Conservation (phyloP, 306 rosid genomes). For the Glycine latifolia region DNA sequence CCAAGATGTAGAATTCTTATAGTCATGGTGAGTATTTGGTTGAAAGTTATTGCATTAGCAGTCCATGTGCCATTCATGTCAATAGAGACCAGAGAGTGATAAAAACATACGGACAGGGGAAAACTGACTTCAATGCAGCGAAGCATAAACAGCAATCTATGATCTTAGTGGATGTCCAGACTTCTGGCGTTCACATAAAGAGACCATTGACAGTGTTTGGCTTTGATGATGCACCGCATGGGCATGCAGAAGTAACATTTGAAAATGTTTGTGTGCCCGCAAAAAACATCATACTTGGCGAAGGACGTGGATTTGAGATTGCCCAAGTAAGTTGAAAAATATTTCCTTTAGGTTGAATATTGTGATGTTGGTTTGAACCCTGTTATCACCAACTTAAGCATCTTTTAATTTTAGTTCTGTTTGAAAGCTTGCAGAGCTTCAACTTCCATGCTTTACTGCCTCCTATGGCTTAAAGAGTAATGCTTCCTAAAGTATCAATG, state of each 20-base stretch:
- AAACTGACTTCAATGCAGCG: slow-evolving; percentile 83
- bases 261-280: slow-evolving; percentile 84
- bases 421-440: slow-evolving; percentile 11
- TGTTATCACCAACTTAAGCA: neutral
- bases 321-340: slow-evolving; percentile 74
- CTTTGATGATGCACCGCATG: slow-evolving; percentile 98
- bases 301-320: slow-evolving; percentile 97
- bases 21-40: slow-evolving; percentile 81
- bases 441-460: neutral
- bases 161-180: slow-evolving; percentile 80
- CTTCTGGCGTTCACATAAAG: slow-evolving; percentile 83
- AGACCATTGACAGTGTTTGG: slow-evolving; percentile 91
- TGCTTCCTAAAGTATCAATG: neutral
- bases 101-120: slow-evolving; percentile 68
- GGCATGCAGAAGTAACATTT: slow-evolving; percentile 88
- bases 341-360: neutral
- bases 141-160: slow-evolving; percentile 93
- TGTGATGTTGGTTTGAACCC: slow-evolving; percentile 37
- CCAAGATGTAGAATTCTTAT: slow-evolving; percentile 91
- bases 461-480: slow-evolving; percentile 18
- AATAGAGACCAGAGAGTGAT: slow-evolving; percentile 40
- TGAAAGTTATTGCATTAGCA: slow-evolving; percentile 24
- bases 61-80: slow-evolving; percentile 31
- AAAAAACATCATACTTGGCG: slow-evolving; percentile 82
- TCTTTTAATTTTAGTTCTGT: slow-evolving; percentile 4